Evolutionary conservation across 2,329 filamentous ascomycete species (phyloP).

Genomic region (Colletotrichum horii): DNA sequence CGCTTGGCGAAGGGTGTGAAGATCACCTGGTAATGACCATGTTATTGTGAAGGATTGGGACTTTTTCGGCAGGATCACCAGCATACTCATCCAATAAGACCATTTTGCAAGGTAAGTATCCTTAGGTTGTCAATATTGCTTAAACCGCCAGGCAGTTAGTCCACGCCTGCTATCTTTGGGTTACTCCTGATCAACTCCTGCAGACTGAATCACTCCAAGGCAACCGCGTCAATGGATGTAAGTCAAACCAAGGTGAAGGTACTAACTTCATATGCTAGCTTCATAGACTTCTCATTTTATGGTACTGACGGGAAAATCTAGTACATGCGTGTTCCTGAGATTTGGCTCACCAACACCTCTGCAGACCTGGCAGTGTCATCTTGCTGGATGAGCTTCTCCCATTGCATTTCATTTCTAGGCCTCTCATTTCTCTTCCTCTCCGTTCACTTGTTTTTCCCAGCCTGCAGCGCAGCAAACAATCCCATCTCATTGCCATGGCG

Average conservation of each 20-base stretch:
- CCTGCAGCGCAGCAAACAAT: not conserved
- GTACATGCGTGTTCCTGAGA: not conserved
- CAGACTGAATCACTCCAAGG: not conserved
- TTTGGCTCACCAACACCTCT: not conserved
- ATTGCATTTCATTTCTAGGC: not conserved
- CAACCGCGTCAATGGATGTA: not conserved
- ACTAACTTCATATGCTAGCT: not conserved
- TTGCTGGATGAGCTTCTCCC: not conserved
- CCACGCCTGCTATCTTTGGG: not conserved
- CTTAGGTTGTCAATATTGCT: not conserved
- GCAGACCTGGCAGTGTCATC: not conserved
- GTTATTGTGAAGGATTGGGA: not conserved
- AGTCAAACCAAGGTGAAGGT: not conserved
- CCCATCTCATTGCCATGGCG: not conserved
- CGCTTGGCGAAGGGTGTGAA: not conserved
- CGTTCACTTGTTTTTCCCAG: not conserved
- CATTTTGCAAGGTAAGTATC: not conserved
- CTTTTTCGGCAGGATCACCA: not conserved
- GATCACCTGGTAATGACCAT: not conserved
- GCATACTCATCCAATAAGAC: not conserved
- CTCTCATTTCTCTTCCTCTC: not conserved
- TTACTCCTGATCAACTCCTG: not conserved
- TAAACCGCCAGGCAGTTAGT: not conserved
- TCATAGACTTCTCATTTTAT: no score
- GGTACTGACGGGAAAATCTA: no score